Conservation (phyloP, 805 yeast genomes). For the Priceomyces fermenticarens region DNA sequence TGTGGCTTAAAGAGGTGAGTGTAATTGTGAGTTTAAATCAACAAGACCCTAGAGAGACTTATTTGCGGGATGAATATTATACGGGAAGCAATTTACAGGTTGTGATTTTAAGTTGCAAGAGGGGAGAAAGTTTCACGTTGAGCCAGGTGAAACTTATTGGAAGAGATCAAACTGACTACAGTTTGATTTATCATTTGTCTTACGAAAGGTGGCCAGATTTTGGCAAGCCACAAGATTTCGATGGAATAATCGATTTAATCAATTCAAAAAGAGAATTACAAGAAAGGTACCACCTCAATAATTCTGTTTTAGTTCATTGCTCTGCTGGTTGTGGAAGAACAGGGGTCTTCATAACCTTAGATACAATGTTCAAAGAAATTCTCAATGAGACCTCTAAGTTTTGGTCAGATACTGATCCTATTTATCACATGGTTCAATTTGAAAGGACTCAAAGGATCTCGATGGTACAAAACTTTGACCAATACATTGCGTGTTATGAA, state of each 20-base stretch:
- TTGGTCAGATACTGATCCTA: conserved; percentile 45
- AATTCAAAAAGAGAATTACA: conserved; percentile 28
- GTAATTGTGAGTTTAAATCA: conserved; percentile 36
- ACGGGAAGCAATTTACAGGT: conserved; percentile 11
- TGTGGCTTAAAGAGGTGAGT: conserved; percentile 31
- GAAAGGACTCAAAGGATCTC: conserved; percentile 74
- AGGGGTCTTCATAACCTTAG: conserved; percentile 49
- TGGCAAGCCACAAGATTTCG: conserved; percentile 36
- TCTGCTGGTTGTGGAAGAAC: conserved; percentile 63
- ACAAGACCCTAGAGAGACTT: conserved; percentile 17
- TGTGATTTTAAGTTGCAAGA: conserved; percentile 7
- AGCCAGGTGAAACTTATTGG: conserved; percentile 12
- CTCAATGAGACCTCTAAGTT: conserved; percentile 10
- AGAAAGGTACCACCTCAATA: conserved; percentile 7
- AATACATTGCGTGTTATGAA: conserved; percentile 73
- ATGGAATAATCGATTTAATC: conserved; percentile 30
- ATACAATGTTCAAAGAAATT: conserved; percentile 26
- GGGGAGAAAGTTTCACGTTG: conserved; percentile 13
- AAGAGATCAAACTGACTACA: conserved; percentile 5
- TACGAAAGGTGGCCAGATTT: conserved; percentile 47
- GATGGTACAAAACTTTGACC: conserved; percentile 82
- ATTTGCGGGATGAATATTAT: conserved; percentile 18
- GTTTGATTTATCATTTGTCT: conserved; percentile 34
- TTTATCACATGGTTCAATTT: conserved; percentile 59
- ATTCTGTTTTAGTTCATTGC: conserved; percentile 44